These are phyloP conservation scores for Paspalum notatum DNA, from an alignment of 176 grass and related monocot species.

Conservation along the genomic window DNA sequence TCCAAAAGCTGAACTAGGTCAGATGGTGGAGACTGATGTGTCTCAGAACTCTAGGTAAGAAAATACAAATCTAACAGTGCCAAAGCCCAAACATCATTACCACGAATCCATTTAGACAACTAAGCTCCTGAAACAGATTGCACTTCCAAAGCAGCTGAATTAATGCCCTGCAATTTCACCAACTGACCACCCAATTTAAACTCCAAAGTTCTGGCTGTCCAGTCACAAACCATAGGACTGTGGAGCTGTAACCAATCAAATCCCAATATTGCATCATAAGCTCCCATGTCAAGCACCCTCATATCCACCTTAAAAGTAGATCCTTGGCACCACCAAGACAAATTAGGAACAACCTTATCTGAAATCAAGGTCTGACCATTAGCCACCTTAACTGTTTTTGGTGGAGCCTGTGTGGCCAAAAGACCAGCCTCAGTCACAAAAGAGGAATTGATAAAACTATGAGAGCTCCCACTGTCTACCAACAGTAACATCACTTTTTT, in stretches of 20 bases:
- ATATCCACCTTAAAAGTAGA: rapidly evolving
- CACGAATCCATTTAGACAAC: no score
- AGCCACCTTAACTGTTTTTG: rapidly evolving
- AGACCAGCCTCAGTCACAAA: rapidly evolving
- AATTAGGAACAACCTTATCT: rapidly evolving
- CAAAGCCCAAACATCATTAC: no score
- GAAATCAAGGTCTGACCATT: not conserved
- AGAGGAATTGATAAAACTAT: rapidly evolving
- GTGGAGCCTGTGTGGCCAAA: rapidly evolving
- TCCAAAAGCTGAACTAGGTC: no score
- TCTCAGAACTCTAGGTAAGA: no score
- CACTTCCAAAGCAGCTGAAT: no score
- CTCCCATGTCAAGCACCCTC: rapidly evolving
- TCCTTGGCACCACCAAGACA: not conserved
- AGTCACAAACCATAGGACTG: not conserved
- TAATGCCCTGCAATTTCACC: no score
- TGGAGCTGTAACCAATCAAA: not conserved
- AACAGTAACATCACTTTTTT: rapidly evolving
- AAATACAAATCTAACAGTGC: no score
- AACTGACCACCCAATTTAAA: no score
- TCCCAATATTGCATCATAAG: not conserved
- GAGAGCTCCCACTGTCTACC: not conserved
- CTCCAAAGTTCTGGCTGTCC: not conserved
- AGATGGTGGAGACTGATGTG: no score
- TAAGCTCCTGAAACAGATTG: no score